phyloP scores from a whole-genome alignment of 169 alveolate species.

The Eimeria necatrix region DNA sequence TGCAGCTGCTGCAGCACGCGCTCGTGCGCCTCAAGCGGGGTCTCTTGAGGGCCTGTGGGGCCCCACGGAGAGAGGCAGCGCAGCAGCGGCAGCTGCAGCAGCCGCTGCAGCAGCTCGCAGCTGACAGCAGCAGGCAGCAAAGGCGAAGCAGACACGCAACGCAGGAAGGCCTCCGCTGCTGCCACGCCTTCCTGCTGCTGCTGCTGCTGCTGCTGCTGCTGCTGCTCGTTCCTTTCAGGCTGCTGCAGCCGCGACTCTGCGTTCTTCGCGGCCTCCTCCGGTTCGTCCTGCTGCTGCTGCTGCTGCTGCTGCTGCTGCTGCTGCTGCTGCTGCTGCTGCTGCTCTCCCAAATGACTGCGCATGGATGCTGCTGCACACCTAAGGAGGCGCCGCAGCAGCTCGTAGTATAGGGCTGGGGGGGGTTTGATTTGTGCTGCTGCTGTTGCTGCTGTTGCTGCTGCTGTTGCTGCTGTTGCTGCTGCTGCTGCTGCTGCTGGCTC shows the following conservation, averaged over 20 bases:
- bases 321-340: conserved; percentile 8
- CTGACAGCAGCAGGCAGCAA: background rate
- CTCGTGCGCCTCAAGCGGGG: background rate
- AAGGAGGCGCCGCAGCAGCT: background rate
- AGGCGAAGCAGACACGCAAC: background rate
- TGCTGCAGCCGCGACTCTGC: background rate
- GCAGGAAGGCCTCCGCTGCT: background rate
- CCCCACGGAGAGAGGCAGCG: background rate
- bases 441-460: background rate
- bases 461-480: background rate
- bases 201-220: conserved; percentile 18
- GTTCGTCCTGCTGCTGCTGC: background rate
- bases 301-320: background rate
- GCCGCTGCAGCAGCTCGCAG: background rate
- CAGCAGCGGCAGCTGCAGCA: too few relatives aligned
- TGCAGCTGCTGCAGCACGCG: background rate
- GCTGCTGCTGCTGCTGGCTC: background rate
- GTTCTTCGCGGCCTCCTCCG: background rate
- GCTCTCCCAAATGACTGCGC: background rate
- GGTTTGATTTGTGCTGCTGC: background rate
- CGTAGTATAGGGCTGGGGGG: background rate
- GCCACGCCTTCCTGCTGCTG: background rate
- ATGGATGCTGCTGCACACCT: background rate
- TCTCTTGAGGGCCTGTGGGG: background rate
- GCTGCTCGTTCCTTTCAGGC: background rate